Percentiles rank a stretch among this genome's conserved stretches.
phyloP scores from a whole-genome alignment of 371 early-diverging fungal genomes.

The Choanephora cucurbitarum region DNA sequence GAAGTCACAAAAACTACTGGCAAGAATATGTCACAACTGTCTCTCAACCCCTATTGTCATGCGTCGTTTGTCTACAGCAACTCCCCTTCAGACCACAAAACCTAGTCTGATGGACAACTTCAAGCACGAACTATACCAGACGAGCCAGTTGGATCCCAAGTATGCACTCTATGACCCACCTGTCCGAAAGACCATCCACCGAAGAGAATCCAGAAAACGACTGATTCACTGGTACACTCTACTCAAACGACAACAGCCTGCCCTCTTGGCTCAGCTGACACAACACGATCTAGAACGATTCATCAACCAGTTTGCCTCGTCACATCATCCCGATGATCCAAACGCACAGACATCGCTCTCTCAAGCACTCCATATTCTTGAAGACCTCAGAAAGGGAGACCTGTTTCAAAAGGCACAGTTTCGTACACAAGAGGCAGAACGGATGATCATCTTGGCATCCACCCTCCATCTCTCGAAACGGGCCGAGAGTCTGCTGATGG shows the following conservation, averaged over 20 bases:
- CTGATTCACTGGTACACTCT: constrained; percentile 11
- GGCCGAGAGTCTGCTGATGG: constrained; percentile 17
- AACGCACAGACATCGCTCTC: not conserved
- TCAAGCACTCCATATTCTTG: constrained; percentile 15
- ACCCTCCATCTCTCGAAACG: constrained; percentile 10
- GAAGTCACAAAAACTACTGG: constrained; percentile 32
- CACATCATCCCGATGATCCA: constrained; percentile 13
- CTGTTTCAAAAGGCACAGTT: constrained; percentile 20
- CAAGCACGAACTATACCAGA: constrained; percentile 24
- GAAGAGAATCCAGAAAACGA: constrained; percentile 17
- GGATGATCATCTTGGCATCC: constrained; percentile 18
- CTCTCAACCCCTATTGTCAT: constrained; percentile 18
- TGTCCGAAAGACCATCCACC: constrained; percentile 7
- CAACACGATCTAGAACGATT: constrained; percentile 16
- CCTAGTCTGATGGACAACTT: constrained; percentile 10
- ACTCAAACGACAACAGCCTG: constrained; percentile 5
- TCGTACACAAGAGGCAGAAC: constrained; percentile 13
- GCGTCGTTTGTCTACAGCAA: not conserved
- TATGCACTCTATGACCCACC: not conserved
- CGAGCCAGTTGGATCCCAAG: not conserved
- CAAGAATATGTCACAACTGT: constrained; percentile 35
- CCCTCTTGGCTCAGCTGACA: constrained; percentile 8
- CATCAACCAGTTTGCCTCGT: constrained; percentile 1
- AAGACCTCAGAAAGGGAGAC: constrained; percentile 15
- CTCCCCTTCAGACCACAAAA: constrained; percentile 1